Evolutionary conservation across 2,329 filamentous ascomycete species (phyloP).

Genomic region (Colletotrichum chlorophyti): DNA sequence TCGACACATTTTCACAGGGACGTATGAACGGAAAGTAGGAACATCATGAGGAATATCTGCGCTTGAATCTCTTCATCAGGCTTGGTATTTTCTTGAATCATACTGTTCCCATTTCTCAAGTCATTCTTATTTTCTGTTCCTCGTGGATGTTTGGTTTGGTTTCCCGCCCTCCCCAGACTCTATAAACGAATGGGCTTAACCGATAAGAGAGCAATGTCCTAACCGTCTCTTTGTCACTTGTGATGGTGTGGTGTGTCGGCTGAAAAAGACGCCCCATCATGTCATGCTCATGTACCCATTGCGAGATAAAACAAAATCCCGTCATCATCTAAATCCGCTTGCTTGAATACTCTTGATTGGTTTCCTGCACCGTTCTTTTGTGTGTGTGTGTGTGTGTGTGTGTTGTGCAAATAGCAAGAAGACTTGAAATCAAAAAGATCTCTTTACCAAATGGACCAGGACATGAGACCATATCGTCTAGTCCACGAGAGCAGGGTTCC

Average conservation of each 20-base stretch:
- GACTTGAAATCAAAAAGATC: neutral
- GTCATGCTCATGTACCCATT: no score
- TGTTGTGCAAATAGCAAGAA: neutral
- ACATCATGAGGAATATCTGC: no score
- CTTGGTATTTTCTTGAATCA: slow-evolving; percentile 7
- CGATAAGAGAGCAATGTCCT: no score
- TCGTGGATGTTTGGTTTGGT: neutral
- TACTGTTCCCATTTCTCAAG: neutral
- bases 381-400: no score
- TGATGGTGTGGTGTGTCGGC: no score
- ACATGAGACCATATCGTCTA: neutral
- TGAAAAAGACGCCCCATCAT: no score
- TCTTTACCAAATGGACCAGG: neutral
- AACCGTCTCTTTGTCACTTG: no score
- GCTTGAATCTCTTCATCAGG: no score
- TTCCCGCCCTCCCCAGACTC: neutral
- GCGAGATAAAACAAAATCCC: no score
- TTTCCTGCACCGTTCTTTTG: slow-evolving; percentile 11
- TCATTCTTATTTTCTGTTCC: neutral
- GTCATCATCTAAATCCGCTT: slow-evolving; percentile 13
- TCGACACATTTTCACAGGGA: no score
- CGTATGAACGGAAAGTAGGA: no score
- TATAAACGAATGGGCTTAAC: neutral
- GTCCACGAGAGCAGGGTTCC: slow-evolving; percentile 20
- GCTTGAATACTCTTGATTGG: neutral